Percentiles rank a stretch among this genome's conserved stretches.
Evolutionary conservation across 768 basidiomycete genomes (phyloP).

Genomic region (Russula earlei): DNA sequence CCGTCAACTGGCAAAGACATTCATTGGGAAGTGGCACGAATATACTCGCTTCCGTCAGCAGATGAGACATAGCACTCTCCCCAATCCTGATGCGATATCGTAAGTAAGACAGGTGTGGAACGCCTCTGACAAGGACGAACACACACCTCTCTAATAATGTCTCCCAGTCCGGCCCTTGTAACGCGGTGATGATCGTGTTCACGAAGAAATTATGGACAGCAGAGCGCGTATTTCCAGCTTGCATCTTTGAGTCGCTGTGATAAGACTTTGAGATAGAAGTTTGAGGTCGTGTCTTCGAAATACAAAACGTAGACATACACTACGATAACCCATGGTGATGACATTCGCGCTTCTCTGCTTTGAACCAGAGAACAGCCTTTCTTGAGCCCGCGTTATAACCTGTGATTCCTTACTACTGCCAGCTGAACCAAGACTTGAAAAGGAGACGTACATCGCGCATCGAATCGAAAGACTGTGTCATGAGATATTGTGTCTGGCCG

Average conservation of each 20-base stretch:
- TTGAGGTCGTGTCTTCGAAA: neutral
- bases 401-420: conserved; percentile 27
- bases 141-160: conserved; percentile 49
- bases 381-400: conserved; percentile 57
- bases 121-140: neutral
- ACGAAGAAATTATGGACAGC: conserved; percentile 52
- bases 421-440: neutral
- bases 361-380: conserved; percentile 36
- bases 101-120: neutral
- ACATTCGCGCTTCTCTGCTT: conserved; percentile 41
- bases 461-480: conserved; percentile 10
- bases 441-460: conserved; percentile 5
- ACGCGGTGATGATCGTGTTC: conserved; percentile 64
- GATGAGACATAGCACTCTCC: conserved; percentile 62
- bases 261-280: neutral
- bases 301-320: conserved; percentile 30
- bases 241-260: conserved; percentile 26
- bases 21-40: conserved; percentile 75
- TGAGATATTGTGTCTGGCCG: neutral
- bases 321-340: conserved; percentile 56
- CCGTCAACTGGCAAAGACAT: conserved; percentile 78
- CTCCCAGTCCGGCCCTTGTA: conserved; percentile 62
- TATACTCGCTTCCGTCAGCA: conserved; percentile 65
- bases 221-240: conserved; percentile 28
- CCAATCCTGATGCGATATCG: conserved; percentile 48